Percentiles rank a stretch among this genome's conserved stretches.
Conservation (phyloP, 495 filamentous ascomycete species). For the Cenococcum geophilum region DNA sequence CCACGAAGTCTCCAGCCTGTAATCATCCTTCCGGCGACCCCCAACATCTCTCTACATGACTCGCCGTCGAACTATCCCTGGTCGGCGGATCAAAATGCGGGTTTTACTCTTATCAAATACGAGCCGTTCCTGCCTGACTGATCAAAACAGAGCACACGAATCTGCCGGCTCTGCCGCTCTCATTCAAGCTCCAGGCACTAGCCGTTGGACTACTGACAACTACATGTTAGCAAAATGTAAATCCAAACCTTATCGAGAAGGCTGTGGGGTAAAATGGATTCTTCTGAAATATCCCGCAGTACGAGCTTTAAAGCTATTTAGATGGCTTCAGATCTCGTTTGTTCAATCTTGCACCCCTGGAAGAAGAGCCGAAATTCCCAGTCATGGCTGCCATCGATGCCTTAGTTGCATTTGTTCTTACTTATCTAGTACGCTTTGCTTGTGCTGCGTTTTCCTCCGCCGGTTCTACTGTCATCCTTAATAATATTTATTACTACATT, state of each 20-base stretch:
- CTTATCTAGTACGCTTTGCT: background rate
- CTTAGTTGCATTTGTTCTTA: background rate
- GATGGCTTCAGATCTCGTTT: background rate
- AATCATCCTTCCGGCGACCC: background rate
- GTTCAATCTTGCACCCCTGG: too few species aligned
- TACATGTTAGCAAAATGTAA: background rate
- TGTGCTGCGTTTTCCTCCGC: conserved; percentile 24
- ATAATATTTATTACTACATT: conserved; percentile 31
- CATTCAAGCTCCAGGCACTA: background rate
- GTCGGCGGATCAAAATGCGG: background rate
- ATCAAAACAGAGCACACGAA: background rate
- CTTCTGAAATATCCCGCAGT: background rate
- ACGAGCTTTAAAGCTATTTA: background rate
- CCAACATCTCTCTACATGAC: too few species aligned
- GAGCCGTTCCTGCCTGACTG: background rate
- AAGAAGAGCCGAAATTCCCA: background rate
- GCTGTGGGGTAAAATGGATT: background rate
- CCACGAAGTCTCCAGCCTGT: background rate
- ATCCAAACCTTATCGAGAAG: background rate
- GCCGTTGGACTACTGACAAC: background rate
- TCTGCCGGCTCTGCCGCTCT: background rate
- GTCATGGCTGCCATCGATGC: background rate
- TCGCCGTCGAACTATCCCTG: background rate
- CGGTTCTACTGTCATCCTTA: conserved; percentile 31
- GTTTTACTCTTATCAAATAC: background rate